A percentile compares a stretch with the other conserved stretches of the same genome.
phyloP scores from a whole-genome alignment of 768 basidiomycete species.

The Lentinula raphanica region DNA sequence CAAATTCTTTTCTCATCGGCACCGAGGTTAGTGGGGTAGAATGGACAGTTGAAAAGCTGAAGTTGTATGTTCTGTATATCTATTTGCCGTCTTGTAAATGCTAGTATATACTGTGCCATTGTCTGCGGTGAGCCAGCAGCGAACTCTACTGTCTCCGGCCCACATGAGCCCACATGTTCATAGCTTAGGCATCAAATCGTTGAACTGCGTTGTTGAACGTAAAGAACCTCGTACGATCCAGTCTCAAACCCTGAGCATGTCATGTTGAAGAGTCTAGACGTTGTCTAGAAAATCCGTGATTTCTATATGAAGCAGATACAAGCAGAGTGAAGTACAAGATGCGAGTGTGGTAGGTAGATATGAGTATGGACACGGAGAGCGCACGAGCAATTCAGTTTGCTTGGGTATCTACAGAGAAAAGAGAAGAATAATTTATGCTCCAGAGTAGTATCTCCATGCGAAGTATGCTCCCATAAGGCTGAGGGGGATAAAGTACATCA shows the following conservation, averaged over 20 bases:
- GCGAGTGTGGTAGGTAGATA: not conserved
- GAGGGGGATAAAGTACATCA: conserved; percentile 84
- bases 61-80: no score
- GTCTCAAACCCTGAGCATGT: no score
- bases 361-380: not conserved
- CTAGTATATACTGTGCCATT: no score
- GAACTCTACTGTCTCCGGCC: no score
- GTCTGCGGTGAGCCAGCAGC: no score
- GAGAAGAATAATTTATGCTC: conserved; percentile 17
- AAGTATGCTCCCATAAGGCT: conserved; percentile 80
- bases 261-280: not conserved
- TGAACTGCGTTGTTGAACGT: no score
- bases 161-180: no score
- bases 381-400: not conserved
- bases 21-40: not conserved
- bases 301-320: not conserved
- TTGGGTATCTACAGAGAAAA: conserved; percentile 36
- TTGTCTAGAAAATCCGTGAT: not conserved
- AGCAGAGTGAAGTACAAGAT: not conserved
- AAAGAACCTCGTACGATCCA: no score
- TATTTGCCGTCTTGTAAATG: no score
- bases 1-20: not conserved
- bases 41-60: no score
- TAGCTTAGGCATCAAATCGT: no score
- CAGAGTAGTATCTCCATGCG: conserved; percentile 73